Base-by-base conservation (phyloP, 257 asterid genomes). In the Dorcoceras hygrometricum region DNA sequence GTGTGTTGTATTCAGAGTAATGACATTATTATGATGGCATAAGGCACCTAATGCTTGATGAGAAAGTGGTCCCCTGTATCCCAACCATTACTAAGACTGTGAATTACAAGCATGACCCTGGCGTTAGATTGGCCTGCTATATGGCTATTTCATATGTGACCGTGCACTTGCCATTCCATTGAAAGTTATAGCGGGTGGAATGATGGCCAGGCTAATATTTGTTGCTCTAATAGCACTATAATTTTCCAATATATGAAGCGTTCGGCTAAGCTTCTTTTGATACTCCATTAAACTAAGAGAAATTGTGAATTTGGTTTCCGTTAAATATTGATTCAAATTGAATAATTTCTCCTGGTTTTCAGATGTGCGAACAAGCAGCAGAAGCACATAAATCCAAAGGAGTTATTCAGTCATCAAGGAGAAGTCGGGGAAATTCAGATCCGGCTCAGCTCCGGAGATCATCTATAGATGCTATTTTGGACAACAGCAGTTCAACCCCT, bases 341-440 rank as follows among this genome's bases (percentile, higher is more conserved):
- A 62, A 64, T n/a, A 29, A 32, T 12, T 72, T 27, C 29, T 68
- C 65, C 51, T 19, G 67, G 46, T 63, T 34, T 78, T 77, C 77
- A 93, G 99, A 90, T 90, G 89, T 93, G 99, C 74, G 99, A 90
- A 77, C 97, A 79, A 83, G 99, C 97, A 56, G 97, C 97, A 51
- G 99, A 90, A 79, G 95, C 97, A 36, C 97, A 93, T 89, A 93
- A 85, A 81, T 90, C 97, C 77, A 90, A 88, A 84, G 99, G 96
- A 65, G 84, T 80, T 72, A 63, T 78, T 43, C 97, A 83, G 70
- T 82, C 91, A 16, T 88, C 94, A 48, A 84, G 99, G 77, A 81
- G 86, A 83, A 83, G 67, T 71, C 85, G 96, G 74, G 76, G 68
- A 23, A 68, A 76, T 80, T 76, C 92, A 56, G 97, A 90, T 73